Conservation (phyloP, 495 filamentous ascomycete genomes). For the Neurospora sublineolata region DNA sequence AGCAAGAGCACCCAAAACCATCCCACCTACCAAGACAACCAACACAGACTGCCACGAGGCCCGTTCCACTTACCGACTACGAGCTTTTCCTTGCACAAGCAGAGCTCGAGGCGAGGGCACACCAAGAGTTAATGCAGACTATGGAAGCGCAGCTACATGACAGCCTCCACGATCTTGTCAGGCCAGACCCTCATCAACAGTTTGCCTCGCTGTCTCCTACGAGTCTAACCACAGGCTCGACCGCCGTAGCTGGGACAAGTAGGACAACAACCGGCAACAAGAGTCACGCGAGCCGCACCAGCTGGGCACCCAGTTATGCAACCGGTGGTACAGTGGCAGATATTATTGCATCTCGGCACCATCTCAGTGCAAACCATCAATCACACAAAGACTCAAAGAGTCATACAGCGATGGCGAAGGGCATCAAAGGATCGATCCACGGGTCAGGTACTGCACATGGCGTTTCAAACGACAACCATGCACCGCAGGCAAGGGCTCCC, state of each 20-base stretch:
- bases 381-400: neutral
- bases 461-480: neutral
- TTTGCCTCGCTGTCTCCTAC: slow-evolving; percentile 1
- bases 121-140: slow-evolving; percentile 3
- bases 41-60: neutral
- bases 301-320: slow-evolving; percentile 8
- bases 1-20: neutral
- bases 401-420: neutral
- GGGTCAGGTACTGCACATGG: neutral
- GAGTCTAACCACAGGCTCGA: neutral
- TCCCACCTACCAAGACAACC: neutral
- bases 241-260: neutral
- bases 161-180: neutral
- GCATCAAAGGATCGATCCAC: neutral
- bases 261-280: neutral
- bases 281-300: slow-evolving; percentile 4
- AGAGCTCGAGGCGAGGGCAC: slow-evolving; percentile 14
- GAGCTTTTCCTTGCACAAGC: slow-evolving; percentile 21
- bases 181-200: slow-evolving; percentile 14
- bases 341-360: neutral
- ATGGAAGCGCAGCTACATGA: neutral
- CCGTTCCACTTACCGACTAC: slow-evolving; percentile 10
- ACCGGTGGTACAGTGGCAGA: neutral
- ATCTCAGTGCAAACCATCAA: neutral
- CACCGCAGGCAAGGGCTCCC: neutral